Evolutionary conservation across 805 yeast species (phyloP), one percentile per base, ranked within the genome.

Genomic region (Citeromyces matritensis): DNA sequence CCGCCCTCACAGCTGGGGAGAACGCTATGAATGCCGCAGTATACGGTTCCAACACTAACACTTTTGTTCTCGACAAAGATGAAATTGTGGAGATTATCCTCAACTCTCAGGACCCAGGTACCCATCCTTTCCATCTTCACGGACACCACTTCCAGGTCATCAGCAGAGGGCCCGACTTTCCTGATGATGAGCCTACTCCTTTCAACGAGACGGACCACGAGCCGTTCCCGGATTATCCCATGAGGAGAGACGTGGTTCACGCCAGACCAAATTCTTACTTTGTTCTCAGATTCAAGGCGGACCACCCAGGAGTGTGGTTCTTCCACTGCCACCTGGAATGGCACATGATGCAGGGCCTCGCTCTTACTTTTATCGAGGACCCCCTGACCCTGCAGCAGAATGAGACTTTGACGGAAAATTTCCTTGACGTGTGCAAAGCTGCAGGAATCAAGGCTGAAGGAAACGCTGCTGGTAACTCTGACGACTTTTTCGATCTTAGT

Each of bases 261-360:
- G 82, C 81, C 30, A 69, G 73, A 49, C 85, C 94, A 17, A 81
- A 81, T 49, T 85, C 95, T 2, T 76, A 82, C 59, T 67, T 85
- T 47, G 86, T 83, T 23, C 48, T 88, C 39, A 71, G 97, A 51
- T 88, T 85, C 65, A 71, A 69, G 48, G 94, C 97, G 33, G 76
- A 80, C 51, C 91, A 91, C 55, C 98, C 97, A 23, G 98, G 98
- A 62, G 86, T 86, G 28, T 88, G 97, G 98, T 71, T 76, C 55
- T 91, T 91, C 93, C 98, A 88, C 61, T 88, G 98, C 58, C 98
- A 88, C 54, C 80, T 91, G 47, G 97, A 91, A 54, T 88, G 98
- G 98, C 98, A 91, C 61, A 69, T 88, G 64, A 68, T 75, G 47
- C 97, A 91, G 63, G 98, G 98, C 48, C 68, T 88, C 45, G 94